Evolutionary conservation across 495 filamentous ascomycete species (phyloP), one percentile per base, ranked within the genome.

Genomic region (Penicillium odoratum): DNA sequence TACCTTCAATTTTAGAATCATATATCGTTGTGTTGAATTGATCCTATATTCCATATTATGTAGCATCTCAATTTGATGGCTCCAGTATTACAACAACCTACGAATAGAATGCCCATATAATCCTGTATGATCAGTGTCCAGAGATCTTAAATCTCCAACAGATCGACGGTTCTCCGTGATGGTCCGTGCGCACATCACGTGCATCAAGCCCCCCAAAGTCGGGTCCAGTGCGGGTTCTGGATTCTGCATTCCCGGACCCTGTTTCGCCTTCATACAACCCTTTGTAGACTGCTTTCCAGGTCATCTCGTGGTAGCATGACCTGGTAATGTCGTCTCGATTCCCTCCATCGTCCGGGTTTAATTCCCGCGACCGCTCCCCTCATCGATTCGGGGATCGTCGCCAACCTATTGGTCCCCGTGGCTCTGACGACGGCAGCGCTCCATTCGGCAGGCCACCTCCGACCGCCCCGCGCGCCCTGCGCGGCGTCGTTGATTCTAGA

Each of bases 401-500:
- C 21, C 71, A 71, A n/a, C 74, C 74, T 21, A 62, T 59, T 18
- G 70, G 69, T 43, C 69, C 75, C 50, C 75, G 76, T 51, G 71
- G 71, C 48, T 65, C 71, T 15, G 75, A 78, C 57, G 76, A 78
- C 61, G 68, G 61, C 11, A 72, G 62, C 57, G 55, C 67, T 34
- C 67, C 75, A 10, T 65, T 79, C 21, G 74, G 73, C 26, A 65
- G 83, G 50, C 82, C 85, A 49, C 86, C 89, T 0, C 89, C 89
- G 2, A 78, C 87, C 36, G 89, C 85, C 4, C 89, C 89, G 0
- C 89, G 88, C 66, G 88, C 85, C 7, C 65, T 88, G 53, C 89
- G 88, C 65, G 88, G 85, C 9, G 63, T 88, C 54, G 75, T 88
- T 21, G 87, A 90, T 61, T 71, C 84, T 31, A 81, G 83, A 62